Evolutionary conservation across 768 basidiomycete species (phyloP).

Genomic region (Leccinellum luteum): DNA sequence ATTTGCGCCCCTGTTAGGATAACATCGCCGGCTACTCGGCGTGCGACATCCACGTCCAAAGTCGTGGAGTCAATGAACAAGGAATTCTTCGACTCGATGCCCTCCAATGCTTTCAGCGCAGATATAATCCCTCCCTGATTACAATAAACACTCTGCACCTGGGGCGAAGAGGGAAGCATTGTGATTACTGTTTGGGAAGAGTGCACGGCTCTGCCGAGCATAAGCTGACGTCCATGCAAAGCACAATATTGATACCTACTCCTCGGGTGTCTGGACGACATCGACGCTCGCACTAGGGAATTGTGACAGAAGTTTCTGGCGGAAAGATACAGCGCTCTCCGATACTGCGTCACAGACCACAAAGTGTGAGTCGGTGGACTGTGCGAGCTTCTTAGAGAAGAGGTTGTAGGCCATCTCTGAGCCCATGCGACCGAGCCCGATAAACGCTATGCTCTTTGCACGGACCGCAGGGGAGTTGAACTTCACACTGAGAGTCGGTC

Average conservation of each 20-base stretch:
- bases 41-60: conserved; percentile 74
- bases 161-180: conserved; percentile 90
- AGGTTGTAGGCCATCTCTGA: conserved; percentile 84
- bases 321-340: conserved; percentile 56
- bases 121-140: conserved; percentile 62
- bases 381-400: conserved; percentile 68
- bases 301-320: conserved; percentile 48
- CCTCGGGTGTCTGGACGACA: conserved; percentile 62
- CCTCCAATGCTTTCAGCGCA: conserved; percentile 48
- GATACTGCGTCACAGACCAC: conserved; percentile 77
- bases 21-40: conserved; percentile 57
- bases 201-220: conserved; percentile 51
- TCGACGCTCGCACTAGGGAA: conserved; percentile 60
- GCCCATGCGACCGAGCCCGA: conserved; percentile 88
- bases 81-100: conserved; percentile 41
- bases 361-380: conserved; percentile 53
- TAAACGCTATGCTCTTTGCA: conserved; percentile 64
- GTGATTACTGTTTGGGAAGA: conserved; percentile 72
- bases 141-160: conserved; percentile 76
- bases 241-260: conserved; percentile 48
- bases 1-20: conserved; percentile 60
- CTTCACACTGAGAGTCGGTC: conserved; percentile 43
- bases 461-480: conserved; percentile 38
- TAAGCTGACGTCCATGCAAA: conserved; percentile 4
- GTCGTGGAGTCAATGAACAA: conserved; percentile 91